phyloP scores from a whole-genome alignment of 768 basidiomycete species.

The Phaffia tasmanica region DNA sequence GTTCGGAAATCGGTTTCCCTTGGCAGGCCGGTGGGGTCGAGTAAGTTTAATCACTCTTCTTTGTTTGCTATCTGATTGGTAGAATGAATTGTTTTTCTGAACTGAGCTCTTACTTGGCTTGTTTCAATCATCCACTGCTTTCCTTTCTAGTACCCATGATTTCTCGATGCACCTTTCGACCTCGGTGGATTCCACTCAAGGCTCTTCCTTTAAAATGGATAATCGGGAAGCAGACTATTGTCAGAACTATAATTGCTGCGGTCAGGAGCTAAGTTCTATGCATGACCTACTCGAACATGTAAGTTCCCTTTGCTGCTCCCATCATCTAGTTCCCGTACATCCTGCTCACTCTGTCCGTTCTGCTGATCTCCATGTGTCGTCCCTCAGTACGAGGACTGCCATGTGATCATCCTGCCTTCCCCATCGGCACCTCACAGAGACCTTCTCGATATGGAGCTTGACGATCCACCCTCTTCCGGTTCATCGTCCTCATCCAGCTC shows the following conservation, averaged over 20 bases:
- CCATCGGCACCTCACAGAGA: conserved; percentile 8
- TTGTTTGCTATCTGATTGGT: not conserved
- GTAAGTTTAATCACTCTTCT: conserved; percentile 5
- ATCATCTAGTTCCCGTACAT: not conserved
- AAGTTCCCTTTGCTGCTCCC: conserved; percentile 6
- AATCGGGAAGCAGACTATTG: conserved; percentile 21
- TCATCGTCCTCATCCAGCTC: not conserved
- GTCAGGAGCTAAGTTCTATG: conserved; percentile 60
- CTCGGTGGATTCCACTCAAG: conserved; percentile 20
- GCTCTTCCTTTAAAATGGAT: conserved; percentile 22
- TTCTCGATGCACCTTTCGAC: conserved; percentile 24
- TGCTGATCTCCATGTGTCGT: not conserved
- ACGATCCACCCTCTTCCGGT: conserved; percentile 24
- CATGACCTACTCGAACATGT: conserved; percentile 74
- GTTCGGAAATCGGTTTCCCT: conserved; percentile 14
- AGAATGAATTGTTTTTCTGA: not conserved
- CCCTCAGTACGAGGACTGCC: conserved; percentile 25
- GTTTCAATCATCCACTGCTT: not conserved
- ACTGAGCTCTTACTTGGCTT: not conserved
- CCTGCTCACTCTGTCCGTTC: not conserved
- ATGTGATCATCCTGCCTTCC: conserved; percentile 24
- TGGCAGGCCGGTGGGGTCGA: conserved; percentile 20
- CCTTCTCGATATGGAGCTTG: conserved; percentile 18
- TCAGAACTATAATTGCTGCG: conserved; percentile 80
- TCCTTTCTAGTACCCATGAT: conserved; percentile 15